Percentiles rank a stretch among this genome's conserved stretches.
These are phyloP conservation scores for Talaromyces sp. DNA, from an alignment of 2,329 filamentous ascomycete genomes.

Conservation along the genomic window DNA sequence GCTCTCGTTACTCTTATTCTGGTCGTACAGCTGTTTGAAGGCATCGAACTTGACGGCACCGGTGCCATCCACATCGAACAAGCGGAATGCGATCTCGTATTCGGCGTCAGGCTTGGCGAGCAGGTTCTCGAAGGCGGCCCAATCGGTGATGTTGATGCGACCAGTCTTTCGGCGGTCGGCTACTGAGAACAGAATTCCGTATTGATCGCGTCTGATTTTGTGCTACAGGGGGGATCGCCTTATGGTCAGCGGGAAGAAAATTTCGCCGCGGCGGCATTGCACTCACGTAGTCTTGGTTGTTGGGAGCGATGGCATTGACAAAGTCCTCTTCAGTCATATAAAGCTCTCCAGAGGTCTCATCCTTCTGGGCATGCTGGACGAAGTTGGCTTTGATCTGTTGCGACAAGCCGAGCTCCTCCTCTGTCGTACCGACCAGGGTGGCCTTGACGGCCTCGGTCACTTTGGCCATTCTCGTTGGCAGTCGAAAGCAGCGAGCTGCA, in stretches of 20 bases:
- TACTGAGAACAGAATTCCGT: slow-evolving; percentile 84
- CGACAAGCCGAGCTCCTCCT: slow-evolving; percentile 58
- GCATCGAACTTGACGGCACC: slow-evolving; percentile 86
- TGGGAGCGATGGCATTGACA: slow-evolving; percentile 80
- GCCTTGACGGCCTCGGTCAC: slow-evolving; percentile 73
- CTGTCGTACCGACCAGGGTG: slow-evolving; percentile 60
- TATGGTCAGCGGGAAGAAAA: not conserved
- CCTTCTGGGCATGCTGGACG: slow-evolving; percentile 66
- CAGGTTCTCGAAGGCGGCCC: slow-evolving; percentile 89
- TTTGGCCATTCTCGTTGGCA: slow-evolving; percentile 31
- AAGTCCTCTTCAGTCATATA: slow-evolving; percentile 84
- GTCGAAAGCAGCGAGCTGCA: not conserved
- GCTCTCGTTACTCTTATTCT: slow-evolving; percentile 76
- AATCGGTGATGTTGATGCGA: slow-evolving; percentile 74
- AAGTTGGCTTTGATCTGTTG: slow-evolving; percentile 72
- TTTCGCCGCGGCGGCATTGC: not conserved
- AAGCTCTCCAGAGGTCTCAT: slow-evolving; percentile 67
- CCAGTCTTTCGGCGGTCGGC: slow-evolving; percentile 74
- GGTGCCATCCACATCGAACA: slow-evolving; percentile 82
- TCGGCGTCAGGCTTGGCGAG: slow-evolving; percentile 92
- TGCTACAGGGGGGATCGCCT: slow-evolving; percentile 53
- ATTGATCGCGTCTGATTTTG: slow-evolving; percentile 96
- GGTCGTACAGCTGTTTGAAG: slow-evolving; percentile 77
- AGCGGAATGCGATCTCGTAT: slow-evolving; percentile 95
- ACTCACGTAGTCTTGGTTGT: slow-evolving; percentile 85